Base-by-base conservation (phyloP, 208 protist genomes). In the Trichomonas tenax region DNA sequence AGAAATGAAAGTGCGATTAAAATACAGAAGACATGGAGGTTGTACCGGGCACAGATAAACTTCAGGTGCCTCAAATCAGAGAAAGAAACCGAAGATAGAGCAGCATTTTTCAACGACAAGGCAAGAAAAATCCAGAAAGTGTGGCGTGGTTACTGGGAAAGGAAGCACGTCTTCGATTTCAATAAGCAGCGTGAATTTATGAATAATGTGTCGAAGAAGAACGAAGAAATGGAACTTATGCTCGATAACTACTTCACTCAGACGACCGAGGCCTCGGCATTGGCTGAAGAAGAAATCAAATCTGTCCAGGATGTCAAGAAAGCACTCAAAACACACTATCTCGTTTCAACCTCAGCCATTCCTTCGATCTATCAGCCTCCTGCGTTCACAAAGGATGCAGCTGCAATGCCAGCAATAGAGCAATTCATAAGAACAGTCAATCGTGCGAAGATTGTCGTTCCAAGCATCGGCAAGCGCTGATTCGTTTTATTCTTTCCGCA, bases 321-420 rank as follows among this genome's bases (percentile, higher is more conserved):
- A 41, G 86, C 86, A 10, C 31, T 93, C 6, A 4, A 51, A 15
- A 41, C 41, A 9, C 86, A 93, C 38, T 40, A 93, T 51, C 86
- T 93, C 46, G 86, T 93, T 34, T 93, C 86, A 38, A 93, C 86
- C 6, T 23, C 86, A 17, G 86, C 86, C 48, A 93, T 93, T 93
- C 86, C 86, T 58, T 93, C 86, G 36, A 93, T 93, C 11, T 93
- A 48, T 15, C 86, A 93, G n/a, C 86, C 86, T 34, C 86, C 86
- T 34, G 40, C 86, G 0, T 93, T 93, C 44, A 93, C 86, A 51
- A 93, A 93, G 46, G 86, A 93, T 38, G 86, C 86, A 38, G 86
- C 41, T 26, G 86, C 86, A 51, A 93, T 93, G 86, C 86, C 86
- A 36, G 86, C 86, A 51, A 93, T 93, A 36, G 86, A 93, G 38